Evolutionary conservation across 2,329 filamentous ascomycete species (phyloP).

Genomic region (Cladosporium cucumerinum): DNA sequence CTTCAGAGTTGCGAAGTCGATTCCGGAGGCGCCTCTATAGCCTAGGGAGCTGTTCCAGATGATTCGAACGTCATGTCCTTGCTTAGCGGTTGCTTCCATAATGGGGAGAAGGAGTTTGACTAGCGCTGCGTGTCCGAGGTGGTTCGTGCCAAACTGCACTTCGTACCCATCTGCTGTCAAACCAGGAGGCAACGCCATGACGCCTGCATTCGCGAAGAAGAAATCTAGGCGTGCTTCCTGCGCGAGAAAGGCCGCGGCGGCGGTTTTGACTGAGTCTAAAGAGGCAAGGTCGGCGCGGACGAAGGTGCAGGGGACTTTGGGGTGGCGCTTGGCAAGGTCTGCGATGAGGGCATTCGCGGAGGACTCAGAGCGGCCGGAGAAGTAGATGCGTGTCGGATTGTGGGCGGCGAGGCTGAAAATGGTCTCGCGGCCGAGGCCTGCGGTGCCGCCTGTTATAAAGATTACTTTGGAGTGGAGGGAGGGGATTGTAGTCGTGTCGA

Average conservation of each 20-base stretch:
- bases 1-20: conserved; percentile 31
- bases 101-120: conserved; percentile 30
- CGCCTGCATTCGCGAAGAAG: conserved; percentile 32
- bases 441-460: conserved; percentile 40
- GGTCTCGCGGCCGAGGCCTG: conserved; percentile 36
- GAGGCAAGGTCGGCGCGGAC: conserved; percentile 30
- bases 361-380: conserved; percentile 48
- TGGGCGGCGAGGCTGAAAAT: conserved; percentile 50
- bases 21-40: conserved; percentile 22
- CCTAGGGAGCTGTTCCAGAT: conserved; percentile 32
- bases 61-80: conserved; percentile 28
- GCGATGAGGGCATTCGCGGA: conserved; percentile 44
- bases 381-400: conserved; percentile 52
- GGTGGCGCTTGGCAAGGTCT: conserved; percentile 21
- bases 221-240: conserved; percentile 29
- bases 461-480: conserved; percentile 41
- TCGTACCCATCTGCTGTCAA: conserved; percentile 34
- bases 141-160: conserved; percentile 35
- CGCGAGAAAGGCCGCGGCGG: conserved; percentile 22
- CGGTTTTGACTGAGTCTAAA: conserved; percentile 23
- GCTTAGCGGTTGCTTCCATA: conserved; percentile 25
- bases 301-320: conserved; percentile 38
- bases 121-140: conserved; percentile 35
- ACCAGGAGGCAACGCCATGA: conserved; percentile 27
- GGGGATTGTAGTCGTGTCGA: conserved; percentile 39